Evolutionary conservation across 169 alveolate species (phyloP), one percentile per base, ranked within the genome.

Genomic region (Cryptosporidium tyzzeri): DNA sequence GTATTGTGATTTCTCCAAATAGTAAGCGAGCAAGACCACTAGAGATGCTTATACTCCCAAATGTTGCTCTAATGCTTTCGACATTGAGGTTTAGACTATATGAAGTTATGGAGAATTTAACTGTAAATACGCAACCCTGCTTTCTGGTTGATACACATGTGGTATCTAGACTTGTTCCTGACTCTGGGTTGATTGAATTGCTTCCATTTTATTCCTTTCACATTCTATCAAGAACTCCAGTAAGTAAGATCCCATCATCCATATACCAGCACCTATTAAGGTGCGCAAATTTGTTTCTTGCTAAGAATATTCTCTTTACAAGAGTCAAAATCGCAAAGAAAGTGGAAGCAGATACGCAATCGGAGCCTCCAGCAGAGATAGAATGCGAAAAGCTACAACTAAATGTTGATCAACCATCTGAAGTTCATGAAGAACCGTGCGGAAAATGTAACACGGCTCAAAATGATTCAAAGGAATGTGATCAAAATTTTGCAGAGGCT

Each of bases 21-120:
- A 80, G 89, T 29, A 80, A 80, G 29, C 33, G 67, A 44, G 89
- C 89, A 21, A 80, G 69, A n/a, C 89, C 89, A 26, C 33, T 80
- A n/a, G 89, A 80, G 59, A 44, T 80, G 53, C 75, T 80, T 62
- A 80, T 80, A 45, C 68, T 80, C 8, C 89, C 89, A 10, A 80
- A 80, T 31, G 37, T 80, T 29, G 89, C 89, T 16, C 44, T 80
- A 29, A 59, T 80, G 75, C 75, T 80, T 62, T 80, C 89, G 26
- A 44, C 89, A 37, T 53, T 80, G 75, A 59, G 89, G 44, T 80
- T 80, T 31, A 55, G 75, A 37, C 67, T 80, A 23, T 80, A 80
- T 31, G 89, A 80, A 62, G 67, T 62, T 23, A 67, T 44, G 44
- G 74, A 80, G 3, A 80, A 80, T 39, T 44, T 80, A 33, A 44